Conservation (phyloP, 2,329 filamentous ascomycete genomes). For the Clarireedia monteithiana region DNA sequence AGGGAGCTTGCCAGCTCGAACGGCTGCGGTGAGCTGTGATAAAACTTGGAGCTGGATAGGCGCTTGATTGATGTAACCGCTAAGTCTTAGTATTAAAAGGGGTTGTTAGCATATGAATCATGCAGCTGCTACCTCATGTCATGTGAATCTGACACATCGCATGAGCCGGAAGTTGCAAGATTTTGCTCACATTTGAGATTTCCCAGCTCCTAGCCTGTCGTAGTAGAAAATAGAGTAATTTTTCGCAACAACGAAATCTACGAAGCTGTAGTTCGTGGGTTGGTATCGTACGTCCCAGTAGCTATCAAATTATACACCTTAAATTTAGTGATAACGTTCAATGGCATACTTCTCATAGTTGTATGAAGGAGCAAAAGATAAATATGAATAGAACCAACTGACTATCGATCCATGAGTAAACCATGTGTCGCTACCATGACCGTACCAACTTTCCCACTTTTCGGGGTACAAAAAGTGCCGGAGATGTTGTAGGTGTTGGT, state of each 20-base stretch:
- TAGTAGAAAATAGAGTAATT: constrained; percentile 32
- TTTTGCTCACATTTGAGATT: constrained; percentile 23
- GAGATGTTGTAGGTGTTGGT: not conserved
- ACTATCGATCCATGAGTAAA: constrained; percentile 24
- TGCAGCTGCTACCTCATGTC: too few species aligned
- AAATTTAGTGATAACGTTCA: not conserved
- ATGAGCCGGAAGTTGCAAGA: not conserved
- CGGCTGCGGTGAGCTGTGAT: constrained; percentile 7
- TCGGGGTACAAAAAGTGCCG: constrained; percentile 9
- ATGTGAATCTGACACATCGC: not conserved
- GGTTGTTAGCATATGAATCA: not conserved
- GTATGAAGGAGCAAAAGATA: not conserved
- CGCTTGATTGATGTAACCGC: constrained; percentile 23
- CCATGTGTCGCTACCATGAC: constrained; percentile 30
- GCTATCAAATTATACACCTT: constrained; percentile 10
- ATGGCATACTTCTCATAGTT: not conserved
- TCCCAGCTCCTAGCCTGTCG: constrained; percentile 29
- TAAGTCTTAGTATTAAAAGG: constrained; percentile 2
- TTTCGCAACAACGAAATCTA: constrained; percentile 26
- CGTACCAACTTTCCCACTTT: constrained; percentile 11
- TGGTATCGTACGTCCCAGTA: constrained; percentile 29
- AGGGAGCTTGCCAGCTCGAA: constrained; percentile 18
- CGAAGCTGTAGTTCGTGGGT: constrained; percentile 30
- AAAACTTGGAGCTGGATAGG: constrained; percentile 22
- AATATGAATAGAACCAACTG: constrained; percentile 12